phyloP scores from a whole-genome alignment of 371 early-diverging fungal genomes.

The Chytridium lagenaria region DNA sequence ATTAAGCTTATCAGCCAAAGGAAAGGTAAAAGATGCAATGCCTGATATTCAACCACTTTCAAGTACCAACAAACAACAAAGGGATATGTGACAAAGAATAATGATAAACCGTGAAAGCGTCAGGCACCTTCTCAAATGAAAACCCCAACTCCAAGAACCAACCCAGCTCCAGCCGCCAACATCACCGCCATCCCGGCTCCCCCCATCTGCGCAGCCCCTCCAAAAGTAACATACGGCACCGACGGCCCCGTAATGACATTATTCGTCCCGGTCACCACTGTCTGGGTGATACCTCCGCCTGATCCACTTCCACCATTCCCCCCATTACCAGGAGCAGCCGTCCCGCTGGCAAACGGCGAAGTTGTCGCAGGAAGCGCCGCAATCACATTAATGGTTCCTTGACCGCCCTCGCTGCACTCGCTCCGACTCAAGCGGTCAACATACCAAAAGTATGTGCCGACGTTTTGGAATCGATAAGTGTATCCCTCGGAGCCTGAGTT shows the following conservation, averaged over 20 bases:
- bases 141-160: too few relatives aligned
- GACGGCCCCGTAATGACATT: not conserved
- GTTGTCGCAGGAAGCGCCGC: not conserved
- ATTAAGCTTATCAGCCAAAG: too few relatives aligned
- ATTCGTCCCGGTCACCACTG: not conserved
- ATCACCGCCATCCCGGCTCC: too few relatives aligned
- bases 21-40: too few relatives aligned
- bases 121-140: too few relatives aligned
- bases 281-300: not conserved
- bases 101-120: too few relatives aligned
- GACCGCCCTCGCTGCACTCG: not conserved
- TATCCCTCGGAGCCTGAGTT: not conserved
- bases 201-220: too few relatives aligned
- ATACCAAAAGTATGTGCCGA: not conserved
- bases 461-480: not conserved
- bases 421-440: not conserved
- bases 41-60: too few relatives aligned
- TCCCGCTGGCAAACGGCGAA: not conserved
- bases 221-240: conserved; percentile 2
- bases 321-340: not conserved
- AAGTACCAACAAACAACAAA: too few relatives aligned
- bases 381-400: not conserved
- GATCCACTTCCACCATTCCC: too few relatives aligned
- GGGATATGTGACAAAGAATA: too few relatives aligned
- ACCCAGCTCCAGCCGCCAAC: too few relatives aligned